These are phyloP conservation scores for Vitis labrusca DNA, from an alignment of 164 flowering plant species.

Conservation along the genomic window DNA sequence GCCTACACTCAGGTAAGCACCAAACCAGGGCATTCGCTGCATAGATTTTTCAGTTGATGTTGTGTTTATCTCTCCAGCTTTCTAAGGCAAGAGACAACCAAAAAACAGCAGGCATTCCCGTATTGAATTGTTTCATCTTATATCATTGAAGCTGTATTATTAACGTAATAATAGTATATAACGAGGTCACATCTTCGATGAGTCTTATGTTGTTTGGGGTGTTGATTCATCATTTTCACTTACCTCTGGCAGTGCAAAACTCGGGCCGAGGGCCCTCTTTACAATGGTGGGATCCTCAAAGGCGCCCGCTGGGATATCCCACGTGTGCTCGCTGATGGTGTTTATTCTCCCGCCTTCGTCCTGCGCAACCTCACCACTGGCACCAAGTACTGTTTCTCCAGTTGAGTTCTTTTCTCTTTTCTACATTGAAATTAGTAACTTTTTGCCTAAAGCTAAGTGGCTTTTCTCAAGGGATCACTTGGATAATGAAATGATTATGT, in stretches of 20 bases:
- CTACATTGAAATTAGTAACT: background rate
- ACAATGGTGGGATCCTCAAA: conserved; percentile 73
- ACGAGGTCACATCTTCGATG: background rate
- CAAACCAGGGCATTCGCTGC: too few relatives aligned
- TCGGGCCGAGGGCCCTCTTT: conserved; percentile 66
- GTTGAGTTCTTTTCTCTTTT: conserved; percentile 33
- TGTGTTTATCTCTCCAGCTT: background rate
- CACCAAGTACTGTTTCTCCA: conserved; percentile 69
- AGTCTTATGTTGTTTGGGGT: background rate
- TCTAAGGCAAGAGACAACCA: background rate
- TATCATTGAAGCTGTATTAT: background rate
- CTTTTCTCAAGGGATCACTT: too few relatives aligned
- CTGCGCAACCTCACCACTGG: conserved; percentile 58
- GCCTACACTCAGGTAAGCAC: conserved; percentile 72
- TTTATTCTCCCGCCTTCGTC: conserved; percentile 39
- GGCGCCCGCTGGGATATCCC: background rate
- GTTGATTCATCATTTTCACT: background rate
- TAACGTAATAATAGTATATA: background rate
- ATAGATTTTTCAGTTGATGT: too few relatives aligned
- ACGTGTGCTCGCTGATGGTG: background rate
- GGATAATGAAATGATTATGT: too few relatives aligned
- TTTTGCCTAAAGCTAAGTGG: background rate
- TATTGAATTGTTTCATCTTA: background rate
- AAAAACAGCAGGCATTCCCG: background rate
- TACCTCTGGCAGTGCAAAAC: conserved; percentile 51